Evolutionary conservation across 148 eudicot species (phyloP), one percentile per base, ranked within the genome.

Genomic region (Amaranthus palmeri): DNA sequence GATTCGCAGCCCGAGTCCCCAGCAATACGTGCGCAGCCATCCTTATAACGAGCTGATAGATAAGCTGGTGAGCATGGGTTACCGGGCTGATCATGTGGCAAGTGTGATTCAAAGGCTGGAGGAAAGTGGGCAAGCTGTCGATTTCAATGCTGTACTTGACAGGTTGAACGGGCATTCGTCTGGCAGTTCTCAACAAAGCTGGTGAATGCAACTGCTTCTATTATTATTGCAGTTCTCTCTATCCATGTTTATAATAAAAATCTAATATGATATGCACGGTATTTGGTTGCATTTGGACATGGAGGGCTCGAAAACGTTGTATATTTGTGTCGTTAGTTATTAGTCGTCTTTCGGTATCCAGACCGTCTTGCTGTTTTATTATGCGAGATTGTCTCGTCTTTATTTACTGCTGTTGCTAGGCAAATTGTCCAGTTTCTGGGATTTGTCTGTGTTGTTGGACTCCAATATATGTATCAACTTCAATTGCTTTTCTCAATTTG

Each of bases 21-120:
- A 86, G 49, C 96, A 86, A 69, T 86, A 81, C 52, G 73, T 82
- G 72, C 85, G 93, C 43, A 81, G 65, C 80, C 99, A 92, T 77
- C 99, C 97, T 7, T 88, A 89, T 82, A 87, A 80, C 62, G 99
- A 95, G 70, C 83, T 95, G 78, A 84, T 95, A 71, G 97, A 95
- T 65, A 92, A 92, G 82, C 63, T 95, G 85, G 96, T 87, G 76
- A 80, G 82, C 84, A 95, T 95, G 97, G 99, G 99, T 64, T 95
- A 92, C 70, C 78, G 99, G 74, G 92, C 92, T 43, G 99, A 92
- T 62, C 97, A 87, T 69, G 90, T 90, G 45, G 79, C 80, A 17
- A 76, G 84, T 17, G 88, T 92, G 73, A 95, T 95, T 76, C 97
- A 95, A 85, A 92, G 97, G 92, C 83, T 95, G 49, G 96, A 95